Evolutionary conservation across 2,329 filamentous ascomycete genomes (phyloP).

Genomic region (Trichophyton equinum): DNA sequence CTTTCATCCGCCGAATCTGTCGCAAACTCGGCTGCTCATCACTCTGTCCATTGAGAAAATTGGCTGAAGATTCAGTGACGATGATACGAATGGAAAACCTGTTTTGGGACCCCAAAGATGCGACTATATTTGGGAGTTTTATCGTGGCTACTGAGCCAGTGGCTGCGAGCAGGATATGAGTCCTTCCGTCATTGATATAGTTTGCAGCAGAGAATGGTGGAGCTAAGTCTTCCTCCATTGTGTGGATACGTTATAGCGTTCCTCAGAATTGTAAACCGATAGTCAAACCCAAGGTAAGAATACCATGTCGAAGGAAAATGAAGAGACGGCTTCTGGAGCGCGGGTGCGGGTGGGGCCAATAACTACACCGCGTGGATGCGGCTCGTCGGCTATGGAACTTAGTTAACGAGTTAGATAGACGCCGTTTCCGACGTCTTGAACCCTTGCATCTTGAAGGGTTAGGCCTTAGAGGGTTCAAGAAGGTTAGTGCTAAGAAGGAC

Average conservation of each 20-base stretch:
- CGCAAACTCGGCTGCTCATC: constrained; percentile 60
- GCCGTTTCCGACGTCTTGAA: too few relatives aligned
- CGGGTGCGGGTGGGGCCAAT: too few relatives aligned
- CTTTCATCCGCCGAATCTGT: constrained; percentile 47
- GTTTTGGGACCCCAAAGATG: constrained; percentile 25
- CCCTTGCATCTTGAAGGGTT: too few relatives aligned
- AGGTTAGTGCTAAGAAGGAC: too few relatives aligned
- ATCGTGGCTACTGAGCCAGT: constrained; percentile 77
- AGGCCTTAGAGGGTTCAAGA: too few relatives aligned
- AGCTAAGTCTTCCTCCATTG: constrained; percentile 5
- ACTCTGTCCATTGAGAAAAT: constrained; percentile 66
- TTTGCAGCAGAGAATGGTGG: constrained; percentile 6
- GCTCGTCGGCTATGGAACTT: too few relatives aligned
- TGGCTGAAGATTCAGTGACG: constrained; percentile 58
- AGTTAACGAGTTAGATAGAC: too few relatives aligned
- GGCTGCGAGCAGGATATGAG: constrained; percentile 43
- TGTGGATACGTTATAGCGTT: background rate
- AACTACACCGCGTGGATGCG: too few relatives aligned
- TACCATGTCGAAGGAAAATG: too few relatives aligned
- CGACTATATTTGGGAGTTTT: constrained; percentile 58
- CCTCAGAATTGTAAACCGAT: background rate
- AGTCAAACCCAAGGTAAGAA: background rate
- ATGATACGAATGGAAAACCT: constrained; percentile 72
- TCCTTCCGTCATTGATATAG: constrained; percentile 11
- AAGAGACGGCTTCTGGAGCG: too few relatives aligned